These are phyloP conservation scores for Lasiodiplodia gonubiensis DNA, from an alignment of 2,329 filamentous ascomycete genomes.

Conservation along the genomic window DNA sequence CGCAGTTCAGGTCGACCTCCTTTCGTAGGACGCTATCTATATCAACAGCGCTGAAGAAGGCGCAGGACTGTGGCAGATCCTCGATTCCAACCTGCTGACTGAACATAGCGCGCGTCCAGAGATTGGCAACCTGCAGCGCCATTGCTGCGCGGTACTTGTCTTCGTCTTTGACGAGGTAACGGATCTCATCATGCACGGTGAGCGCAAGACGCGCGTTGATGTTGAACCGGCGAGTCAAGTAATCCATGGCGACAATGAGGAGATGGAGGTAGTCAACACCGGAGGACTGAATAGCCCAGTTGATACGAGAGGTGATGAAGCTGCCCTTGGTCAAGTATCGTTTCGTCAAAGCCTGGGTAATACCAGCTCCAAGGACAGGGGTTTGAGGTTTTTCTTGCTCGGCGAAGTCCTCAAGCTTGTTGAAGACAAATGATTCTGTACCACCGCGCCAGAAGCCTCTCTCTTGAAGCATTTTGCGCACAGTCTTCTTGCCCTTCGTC, in stretches of 20 bases:
- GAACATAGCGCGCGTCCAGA: conserved; percentile 98
- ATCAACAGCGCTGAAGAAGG: conserved; percentile 94
- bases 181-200: conserved; percentile 96
- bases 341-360: conserved; percentile 92
- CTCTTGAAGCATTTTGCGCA: conserved; percentile 72
- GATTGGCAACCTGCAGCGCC: conserved; percentile 89
- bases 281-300: conserved; percentile 98
- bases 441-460: conserved; percentile 91
- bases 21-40: conserved; percentile 96
- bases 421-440: conserved; percentile 97
- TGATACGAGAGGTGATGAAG: conserved; percentile 95
- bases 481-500: conserved; percentile 90
- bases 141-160: conserved; percentile 90
- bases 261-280: conserved; percentile 97
- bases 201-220: conserved; percentile 85
- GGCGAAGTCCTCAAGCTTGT: conserved; percentile 96
- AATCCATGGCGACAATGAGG: conserved; percentile 93
- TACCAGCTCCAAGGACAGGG: conserved; percentile 90
- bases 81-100: conserved; percentile 94
- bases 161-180: conserved; percentile 83
- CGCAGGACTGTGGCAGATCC: conserved; percentile 90
- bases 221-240: conserved; percentile 82
- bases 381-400: conserved; percentile 91
- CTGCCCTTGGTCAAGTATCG: conserved; percentile 86
- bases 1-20: conserved; percentile 96